phyloP scores from a whole-genome alignment of 2,329 filamentous ascomycete species.

The Thyridium curvatum region DNA sequence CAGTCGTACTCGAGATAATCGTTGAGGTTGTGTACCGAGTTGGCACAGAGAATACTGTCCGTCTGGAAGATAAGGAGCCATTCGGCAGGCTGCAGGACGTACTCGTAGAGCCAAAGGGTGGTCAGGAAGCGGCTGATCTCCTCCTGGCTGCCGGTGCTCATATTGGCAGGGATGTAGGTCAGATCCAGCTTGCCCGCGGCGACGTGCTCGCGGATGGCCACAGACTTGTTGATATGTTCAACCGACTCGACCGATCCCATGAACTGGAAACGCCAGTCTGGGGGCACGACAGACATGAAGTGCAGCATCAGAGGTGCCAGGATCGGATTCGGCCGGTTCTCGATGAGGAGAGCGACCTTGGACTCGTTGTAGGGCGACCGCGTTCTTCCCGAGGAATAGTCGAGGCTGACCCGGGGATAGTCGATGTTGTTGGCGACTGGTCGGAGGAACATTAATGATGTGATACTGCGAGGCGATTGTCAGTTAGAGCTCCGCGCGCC shows the following conservation, averaged over 20 bases:
- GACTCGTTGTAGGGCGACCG: slow-evolving; percentile 35
- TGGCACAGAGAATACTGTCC: slow-evolving; percentile 51
- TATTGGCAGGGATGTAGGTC: slow-evolving; percentile 43
- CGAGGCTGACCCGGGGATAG: slow-evolving; percentile 22
- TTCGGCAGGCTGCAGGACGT: slow-evolving; percentile 40
- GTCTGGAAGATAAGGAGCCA: slow-evolving; percentile 49
- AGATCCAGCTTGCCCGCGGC: slow-evolving; percentile 41
- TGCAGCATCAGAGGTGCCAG: slow-evolving; percentile 49
- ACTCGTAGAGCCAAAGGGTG: slow-evolving; percentile 44
- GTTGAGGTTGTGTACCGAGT: slow-evolving; percentile 37
- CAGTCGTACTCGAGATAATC: slow-evolving; percentile 47
- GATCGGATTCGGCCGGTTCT: slow-evolving; percentile 40
- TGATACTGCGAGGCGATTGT: slow-evolving; percentile 2
- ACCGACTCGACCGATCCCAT: slow-evolving; percentile 44
- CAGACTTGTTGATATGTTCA: slow-evolving; percentile 32
- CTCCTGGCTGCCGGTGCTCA: slow-evolving; percentile 44
- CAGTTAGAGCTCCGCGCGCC: neutral
- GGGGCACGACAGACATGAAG: slow-evolving; percentile 49
- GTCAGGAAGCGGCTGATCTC: slow-evolving; percentile 48
- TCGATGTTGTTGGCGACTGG: slow-evolving; percentile 11
- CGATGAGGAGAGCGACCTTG: slow-evolving; percentile 50
- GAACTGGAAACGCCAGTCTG: slow-evolving; percentile 52
- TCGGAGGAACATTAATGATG: slow-evolving; percentile 12
- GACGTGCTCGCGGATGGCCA: slow-evolving; percentile 38
- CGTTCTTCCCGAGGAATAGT: slow-evolving; percentile 19